Evolutionary conservation across 768 basidiomycete species (phyloP), one percentile per base, ranked within the genome.

Genomic region (Xerocomellus intermedius): DNA sequence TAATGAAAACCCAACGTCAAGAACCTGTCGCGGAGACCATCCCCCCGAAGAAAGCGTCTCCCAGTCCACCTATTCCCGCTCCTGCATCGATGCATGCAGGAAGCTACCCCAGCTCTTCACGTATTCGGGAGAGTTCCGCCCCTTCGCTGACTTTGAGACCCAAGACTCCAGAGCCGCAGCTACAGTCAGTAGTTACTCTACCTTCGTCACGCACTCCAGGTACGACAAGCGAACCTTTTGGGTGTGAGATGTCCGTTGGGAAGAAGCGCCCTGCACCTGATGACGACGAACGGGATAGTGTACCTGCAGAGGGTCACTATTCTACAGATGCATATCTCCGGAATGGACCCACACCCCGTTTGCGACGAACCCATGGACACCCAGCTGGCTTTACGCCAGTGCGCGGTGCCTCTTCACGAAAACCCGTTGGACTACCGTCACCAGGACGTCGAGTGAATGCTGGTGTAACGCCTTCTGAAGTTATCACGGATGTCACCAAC

Each of bases 211-310:
- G 80, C 36, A 83, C 83, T 1, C 82, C 85, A 22, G 79, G 82
- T 58, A 55, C 55, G 68, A 63, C 43, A 63, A 60, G 26, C 51
- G 66, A 58, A 47, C 67, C 72, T 38, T 66, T 75, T 43, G 67
- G 45, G 12, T 39, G 73, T 21, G 71, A 79, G 16, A 55, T 62
- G 7, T 78, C 81, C 35, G 64, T 70, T 28, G 84, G 87, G 30
- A 85, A 83, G 74, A 91, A 91, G 66, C 80, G 89, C 12, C 81
- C 82, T 22, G 85, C 83, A 26, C 89, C 90, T 2, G 89, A 91
- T 52, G 89, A 91, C 61, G 87, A 87, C 58, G 87, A 89, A 47
- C 73, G 77, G 58, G 64, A 79, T 69, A 77, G 79, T 49, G 70
- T 86, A 26, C 85, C 87, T 24, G 79, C 81, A 0, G 87, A 91